Percentiles rank a stretch among this genome's conserved stretches.
Evolutionary conservation across 768 basidiomycete species (phyloP).

Genomic region (Trametes sanguinea): DNA sequence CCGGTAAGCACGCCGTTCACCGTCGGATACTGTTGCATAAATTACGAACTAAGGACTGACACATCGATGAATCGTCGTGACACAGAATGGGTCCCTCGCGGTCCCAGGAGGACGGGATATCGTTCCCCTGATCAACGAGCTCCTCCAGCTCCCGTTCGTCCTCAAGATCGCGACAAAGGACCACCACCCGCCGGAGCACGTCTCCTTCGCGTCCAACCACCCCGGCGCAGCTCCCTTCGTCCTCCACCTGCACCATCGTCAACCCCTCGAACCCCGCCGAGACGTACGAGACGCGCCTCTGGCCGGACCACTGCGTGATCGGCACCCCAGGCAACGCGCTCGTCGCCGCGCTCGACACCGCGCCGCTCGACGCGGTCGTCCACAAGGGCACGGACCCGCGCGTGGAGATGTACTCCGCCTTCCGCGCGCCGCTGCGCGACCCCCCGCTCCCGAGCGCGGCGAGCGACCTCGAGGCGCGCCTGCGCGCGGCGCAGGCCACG

Average conservation of each 20-base stretch:
- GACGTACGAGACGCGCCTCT: slow-evolving; percentile 46
- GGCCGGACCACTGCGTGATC: slow-evolving; percentile 82
- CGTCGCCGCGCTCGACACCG: slow-evolving; percentile 50
- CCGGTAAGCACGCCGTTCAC: slow-evolving; percentile 22
- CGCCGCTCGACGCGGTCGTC: slow-evolving; percentile 44
- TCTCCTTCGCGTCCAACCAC: slow-evolving; percentile 70
- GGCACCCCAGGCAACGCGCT: slow-evolving; percentile 61
- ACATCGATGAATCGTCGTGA: not conserved
- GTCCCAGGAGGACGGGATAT: slow-evolving; percentile 63
- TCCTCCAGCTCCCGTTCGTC: slow-evolving; percentile 59
- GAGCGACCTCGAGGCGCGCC: slow-evolving; percentile 48
- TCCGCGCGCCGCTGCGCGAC: slow-evolving; percentile 41
- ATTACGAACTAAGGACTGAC: not conserved
- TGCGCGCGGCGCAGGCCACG: slow-evolving; percentile 47
- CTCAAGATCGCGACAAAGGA: slow-evolving; percentile 57
- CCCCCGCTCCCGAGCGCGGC: slow-evolving; percentile 52
- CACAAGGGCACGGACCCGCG: slow-evolving; percentile 57
- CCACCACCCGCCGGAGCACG: slow-evolving; percentile 60
- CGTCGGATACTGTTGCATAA: not conserved
- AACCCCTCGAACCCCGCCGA: slow-evolving; percentile 34
- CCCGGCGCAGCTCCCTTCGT: slow-evolving; percentile 40
- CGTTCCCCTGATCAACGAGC: slow-evolving; percentile 54
- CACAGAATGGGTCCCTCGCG: slow-evolving; percentile 63
- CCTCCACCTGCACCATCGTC: slow-evolving; percentile 41
- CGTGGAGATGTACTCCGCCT: slow-evolving; percentile 84